phyloP scores from a whole-genome alignment of 2,329 filamentous ascomycete genomes.

The Nemania sp. region DNA sequence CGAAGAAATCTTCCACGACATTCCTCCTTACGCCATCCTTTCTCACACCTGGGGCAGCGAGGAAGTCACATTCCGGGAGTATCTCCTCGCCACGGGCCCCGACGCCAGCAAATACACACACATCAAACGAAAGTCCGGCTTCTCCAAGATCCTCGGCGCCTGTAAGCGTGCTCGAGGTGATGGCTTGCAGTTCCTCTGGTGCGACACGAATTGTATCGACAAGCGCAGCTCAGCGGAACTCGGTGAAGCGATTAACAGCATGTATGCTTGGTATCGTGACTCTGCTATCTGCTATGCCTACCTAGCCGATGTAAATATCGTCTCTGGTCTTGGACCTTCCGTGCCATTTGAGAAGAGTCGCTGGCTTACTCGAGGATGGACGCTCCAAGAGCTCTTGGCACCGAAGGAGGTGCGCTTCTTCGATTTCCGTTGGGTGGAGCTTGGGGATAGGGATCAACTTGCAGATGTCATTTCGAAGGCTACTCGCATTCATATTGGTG shows the following conservation, averaged over 20 bases:
- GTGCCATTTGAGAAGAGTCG: slow-evolving; percentile 23
- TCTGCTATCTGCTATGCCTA: slow-evolving; percentile 41
- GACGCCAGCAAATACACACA: slow-evolving; percentile 2
- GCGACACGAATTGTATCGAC: slow-evolving; percentile 46
- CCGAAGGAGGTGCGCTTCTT: slow-evolving; percentile 33
- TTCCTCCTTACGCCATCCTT: slow-evolving; percentile 44
- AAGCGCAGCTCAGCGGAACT: slow-evolving; percentile 41
- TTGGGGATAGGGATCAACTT: slow-evolving; percentile 21
- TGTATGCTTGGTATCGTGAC: slow-evolving; percentile 42
- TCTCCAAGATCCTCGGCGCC: slow-evolving; percentile 40
- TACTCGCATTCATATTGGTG: slow-evolving; percentile 30
- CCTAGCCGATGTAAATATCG: slow-evolving; percentile 39
- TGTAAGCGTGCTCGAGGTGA: slow-evolving; percentile 37
- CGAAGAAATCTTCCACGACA: slow-evolving; percentile 36
- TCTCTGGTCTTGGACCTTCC: too few relatives aligned
- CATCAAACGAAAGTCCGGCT: slow-evolving; percentile 36
- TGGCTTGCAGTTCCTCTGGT: slow-evolving; percentile 39
- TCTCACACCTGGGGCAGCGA: slow-evolving; percentile 44
- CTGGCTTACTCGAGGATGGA: slow-evolving; percentile 38
- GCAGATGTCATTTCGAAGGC: slow-evolving; percentile 16
- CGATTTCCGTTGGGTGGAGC: slow-evolving; percentile 14
- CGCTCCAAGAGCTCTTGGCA: slow-evolving; percentile 34
- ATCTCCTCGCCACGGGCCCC: not conserved
- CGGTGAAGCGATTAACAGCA: slow-evolving; percentile 43
- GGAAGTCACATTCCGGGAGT: slow-evolving; percentile 42